Percentiles rank a stretch among this genome's conserved stretches.
phyloP scores from a whole-genome alignment of 2,329 filamentous ascomycete genomes.

The Fusarium sambucinum region DNA sequence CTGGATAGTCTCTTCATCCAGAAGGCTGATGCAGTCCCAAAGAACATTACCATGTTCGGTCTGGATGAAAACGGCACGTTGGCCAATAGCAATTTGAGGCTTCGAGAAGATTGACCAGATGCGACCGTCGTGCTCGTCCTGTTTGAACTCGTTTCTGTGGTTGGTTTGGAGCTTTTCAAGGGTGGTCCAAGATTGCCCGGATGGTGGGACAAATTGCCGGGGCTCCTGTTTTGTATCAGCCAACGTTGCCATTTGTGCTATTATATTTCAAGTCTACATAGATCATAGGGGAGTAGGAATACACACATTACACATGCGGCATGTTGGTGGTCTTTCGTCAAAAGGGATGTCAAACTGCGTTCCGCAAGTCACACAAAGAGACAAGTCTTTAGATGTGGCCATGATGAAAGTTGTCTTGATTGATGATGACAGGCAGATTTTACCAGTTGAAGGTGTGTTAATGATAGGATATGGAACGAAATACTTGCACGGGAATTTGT shows the following conservation, averaged over 20 bases:
- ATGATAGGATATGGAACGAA: neutral
- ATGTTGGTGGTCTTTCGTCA: neutral
- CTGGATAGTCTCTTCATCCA: neutral
- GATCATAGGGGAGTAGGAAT: neutral
- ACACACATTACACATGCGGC: neutral
- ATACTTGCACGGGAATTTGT: no score
- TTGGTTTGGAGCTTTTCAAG: neutral
- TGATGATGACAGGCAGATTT: neutral
- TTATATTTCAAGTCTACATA: neutral
- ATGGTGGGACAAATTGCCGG: neutral
- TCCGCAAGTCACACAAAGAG: neutral
- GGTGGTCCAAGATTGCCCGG: neutral
- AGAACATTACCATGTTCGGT: neutral
- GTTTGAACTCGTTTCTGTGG: neutral
- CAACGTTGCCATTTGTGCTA: no score
- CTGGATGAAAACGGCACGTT: neutral
- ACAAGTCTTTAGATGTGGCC: neutral
- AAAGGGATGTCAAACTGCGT: neutral
- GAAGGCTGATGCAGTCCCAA: neutral
- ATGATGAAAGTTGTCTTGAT: accelerated
- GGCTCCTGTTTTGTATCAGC: neutral
- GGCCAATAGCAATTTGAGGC: neutral
- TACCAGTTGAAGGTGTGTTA: neutral
- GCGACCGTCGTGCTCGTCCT: neutral
- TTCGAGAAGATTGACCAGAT: neutral